Base-by-base conservation (phyloP, 129 eudicot genomes). In the Heracleum sosnowskyi region DNA sequence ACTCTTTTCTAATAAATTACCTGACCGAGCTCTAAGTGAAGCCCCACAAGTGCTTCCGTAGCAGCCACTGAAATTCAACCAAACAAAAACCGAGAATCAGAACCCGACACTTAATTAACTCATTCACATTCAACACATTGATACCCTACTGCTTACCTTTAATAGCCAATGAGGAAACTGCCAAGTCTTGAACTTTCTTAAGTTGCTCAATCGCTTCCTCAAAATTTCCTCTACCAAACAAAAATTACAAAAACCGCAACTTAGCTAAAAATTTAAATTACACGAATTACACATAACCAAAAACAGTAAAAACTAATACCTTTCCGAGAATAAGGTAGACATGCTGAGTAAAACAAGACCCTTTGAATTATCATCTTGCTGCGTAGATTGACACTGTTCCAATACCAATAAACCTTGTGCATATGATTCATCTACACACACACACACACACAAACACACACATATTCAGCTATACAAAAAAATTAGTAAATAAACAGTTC, bases 321-420 rank as follows among this genome's bases (percentile, higher is more conserved):
- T 95, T 79, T 95, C 92, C 78, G 82, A 88, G 29, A 91, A 74
- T 72, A 95, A 79, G n/a, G 91, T 86, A 24, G 97, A 88, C 79
- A 88, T 87, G 35, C 96, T 96, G 39, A 95, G 93, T 76, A 85
- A 77, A 79, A 87, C 94, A 53, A 90, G 75, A 42, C 90, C 91
- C 83, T 91, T 95, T 1, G 92, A 81, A 81, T 84, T 81, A 73
- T 78, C 87, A 81, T 88, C 92, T 24, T 84, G 71, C 69, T 95
- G 98, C 77, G 79, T 86, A 12, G 94, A 83, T 69, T 90, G 89
- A 64, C 98, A 90, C 80, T 95, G 98, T 75, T 95, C 92, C 83
- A 95, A 86, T 31, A 91, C 88, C 81, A 95, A 82, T 76, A 88
- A 82, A 63, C 89, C 96, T 83, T 86, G 87, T 40, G 86, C 92